phyloP scores from a whole-genome alignment of 345 rosid species.

The Populus ilicifolia region DNA sequence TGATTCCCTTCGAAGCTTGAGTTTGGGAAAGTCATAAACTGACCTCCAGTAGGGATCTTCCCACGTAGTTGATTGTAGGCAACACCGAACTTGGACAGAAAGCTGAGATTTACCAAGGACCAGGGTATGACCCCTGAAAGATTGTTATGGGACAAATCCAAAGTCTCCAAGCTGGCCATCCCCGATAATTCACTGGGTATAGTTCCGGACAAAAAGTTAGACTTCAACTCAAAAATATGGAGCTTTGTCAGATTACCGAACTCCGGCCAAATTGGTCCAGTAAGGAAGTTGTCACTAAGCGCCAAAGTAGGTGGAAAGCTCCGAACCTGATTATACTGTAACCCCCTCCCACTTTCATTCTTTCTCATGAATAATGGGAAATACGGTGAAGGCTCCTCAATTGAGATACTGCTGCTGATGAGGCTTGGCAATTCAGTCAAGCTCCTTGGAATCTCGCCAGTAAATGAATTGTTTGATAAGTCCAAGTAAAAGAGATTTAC shows the following conservation, averaged over 20 bases:
- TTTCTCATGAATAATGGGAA: conserved; percentile 57
- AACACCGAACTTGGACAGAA: conserved; percentile 56
- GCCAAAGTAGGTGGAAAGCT: conserved; percentile 22
- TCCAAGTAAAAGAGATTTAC: conserved; percentile 58
- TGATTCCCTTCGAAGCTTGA: conserved; percentile 73
- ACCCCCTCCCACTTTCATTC: conserved; percentile 42
- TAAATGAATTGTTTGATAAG: conserved; percentile 56
- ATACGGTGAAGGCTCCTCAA: conserved; percentile 52
- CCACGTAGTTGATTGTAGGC: conserved; percentile 58
- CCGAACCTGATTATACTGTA: conserved; percentile 60
- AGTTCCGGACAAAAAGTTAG: conserved; percentile 11
- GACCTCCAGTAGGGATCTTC: conserved; percentile 55
- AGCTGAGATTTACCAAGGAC: conserved; percentile 23
- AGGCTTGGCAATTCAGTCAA: conserved; percentile 47
- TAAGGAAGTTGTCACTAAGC: conserved; percentile 11
- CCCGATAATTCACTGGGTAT: conserved; percentile 25
- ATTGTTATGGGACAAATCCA: conserved; percentile 23
- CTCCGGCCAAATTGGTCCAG: conserved; percentile 21
- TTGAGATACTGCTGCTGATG: conserved; percentile 33
- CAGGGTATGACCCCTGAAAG: conserved; percentile 18
- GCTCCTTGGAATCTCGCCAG: conserved; percentile 54
- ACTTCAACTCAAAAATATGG: conserved; percentile 11
- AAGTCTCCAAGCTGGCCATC: conserved; percentile 20
- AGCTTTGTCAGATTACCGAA: conserved; percentile 20
- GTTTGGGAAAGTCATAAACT: conserved; percentile 69